Base-by-base conservation (phyloP, 495 filamentous ascomycete genomes). In the Sphaerosporella brunnea region DNA sequence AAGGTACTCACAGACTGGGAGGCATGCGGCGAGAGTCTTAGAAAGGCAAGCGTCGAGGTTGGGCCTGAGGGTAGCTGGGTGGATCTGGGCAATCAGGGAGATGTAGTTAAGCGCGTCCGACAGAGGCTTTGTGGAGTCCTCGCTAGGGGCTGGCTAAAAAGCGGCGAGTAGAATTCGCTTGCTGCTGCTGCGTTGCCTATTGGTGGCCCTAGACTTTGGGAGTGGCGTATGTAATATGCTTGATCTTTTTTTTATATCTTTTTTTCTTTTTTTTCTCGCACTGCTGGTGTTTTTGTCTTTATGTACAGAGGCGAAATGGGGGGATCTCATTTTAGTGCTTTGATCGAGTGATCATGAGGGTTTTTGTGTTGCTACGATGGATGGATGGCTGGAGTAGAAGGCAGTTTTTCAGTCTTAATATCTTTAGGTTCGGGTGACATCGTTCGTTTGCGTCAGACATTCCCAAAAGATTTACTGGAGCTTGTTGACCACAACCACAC, bases 1-100 rank as follows among this genome's bases (percentile, higher is more conserved):
- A 61, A 60, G 32, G 58, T 60, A 5, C 20, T 61, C 2, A 56
- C 53, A 1, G 50, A 61, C 13, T 60, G 56, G 35, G 58, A 60
- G 36, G 21, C 51, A 5, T 43, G 40, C 20, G 40, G 25, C 34
- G 47, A 20, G 25, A 23, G 2, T 49, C 55, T 34, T 50, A 58
- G 16, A 21, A 30, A 1, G 56, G 56, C 4, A 15, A 51, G 4
- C 24, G n/a, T 43, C 5, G 23, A 45, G 10, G 23, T 23, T 0
- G 28, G 23, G 8, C 35, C 25, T 4, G n/a, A 30, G 4, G 32
- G 2, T 5, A 25, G 21, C 3, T 58, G 55, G 55, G 53, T 52
- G 24, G 47, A 53, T 2, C 36, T 47, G 3, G 48, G 15, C 18
- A 45, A 23, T 28, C 18, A 42, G 53, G 19, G 19, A 23, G 52